Percentiles rank a stretch among this genome's conserved stretches.
Conservation (phyloP, 345 rosid species). For the Cochlearia excelsa region DNA sequence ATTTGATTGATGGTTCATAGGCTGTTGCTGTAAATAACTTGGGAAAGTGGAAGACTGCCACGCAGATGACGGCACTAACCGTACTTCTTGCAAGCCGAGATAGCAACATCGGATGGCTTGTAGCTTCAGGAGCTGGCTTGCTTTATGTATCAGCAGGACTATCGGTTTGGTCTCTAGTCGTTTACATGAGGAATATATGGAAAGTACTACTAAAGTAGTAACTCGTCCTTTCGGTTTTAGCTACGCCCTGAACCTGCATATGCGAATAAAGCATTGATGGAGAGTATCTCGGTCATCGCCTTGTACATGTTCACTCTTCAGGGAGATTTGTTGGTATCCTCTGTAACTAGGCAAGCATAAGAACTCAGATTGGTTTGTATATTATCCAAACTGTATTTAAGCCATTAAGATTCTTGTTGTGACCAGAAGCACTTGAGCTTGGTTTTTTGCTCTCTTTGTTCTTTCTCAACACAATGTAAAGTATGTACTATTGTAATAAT, state of each 20-base stretch:
- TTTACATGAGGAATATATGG: conserved; percentile 82
- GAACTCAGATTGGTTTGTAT: no score
- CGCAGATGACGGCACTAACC: conserved; percentile 91
- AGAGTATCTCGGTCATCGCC: neutral
- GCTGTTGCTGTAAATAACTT: conserved; percentile 96
- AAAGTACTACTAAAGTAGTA: conserved; percentile 67
- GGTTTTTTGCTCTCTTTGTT: neutral
- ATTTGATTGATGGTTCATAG: conserved; percentile 38
- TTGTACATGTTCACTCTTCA: neutral
- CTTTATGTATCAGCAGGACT: conserved; percentile 91
- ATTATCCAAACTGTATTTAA: no score
- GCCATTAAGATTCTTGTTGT: no score
- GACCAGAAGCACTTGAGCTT: no score
- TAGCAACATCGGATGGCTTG: conserved; percentile 66
- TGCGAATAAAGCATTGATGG: conserved; percentile 7
- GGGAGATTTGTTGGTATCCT: neutral
- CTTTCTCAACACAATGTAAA: neutral
- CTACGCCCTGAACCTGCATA: conserved; percentile 23
- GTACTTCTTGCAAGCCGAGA: conserved; percentile 85
- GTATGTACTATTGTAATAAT: neutral
- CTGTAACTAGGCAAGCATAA: neutral
- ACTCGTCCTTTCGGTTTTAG: conserved; percentile 18
- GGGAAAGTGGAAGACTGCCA: conserved; percentile 99
- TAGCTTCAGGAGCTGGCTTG: conserved; percentile 71
- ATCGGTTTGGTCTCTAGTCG: conserved; percentile 78